Conservation (phyloP, 441 rosid species). For the Gossypium davidsonii region DNA sequence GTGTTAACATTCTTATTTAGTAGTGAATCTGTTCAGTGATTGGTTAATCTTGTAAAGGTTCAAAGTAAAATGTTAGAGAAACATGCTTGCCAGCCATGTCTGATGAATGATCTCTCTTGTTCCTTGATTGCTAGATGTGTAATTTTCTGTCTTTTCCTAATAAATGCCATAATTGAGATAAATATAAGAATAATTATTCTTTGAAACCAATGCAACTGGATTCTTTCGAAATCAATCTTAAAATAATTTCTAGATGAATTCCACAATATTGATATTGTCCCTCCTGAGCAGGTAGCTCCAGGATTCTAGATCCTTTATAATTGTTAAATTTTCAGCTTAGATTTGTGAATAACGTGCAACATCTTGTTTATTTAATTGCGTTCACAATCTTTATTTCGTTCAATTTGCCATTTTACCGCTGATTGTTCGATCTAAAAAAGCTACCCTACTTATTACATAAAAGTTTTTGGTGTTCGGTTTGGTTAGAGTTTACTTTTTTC, state of each 20-base stretch:
- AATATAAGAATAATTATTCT: background rate
- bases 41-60: background rate
- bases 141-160: background rate
- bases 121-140: background rate
- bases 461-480: background rate
- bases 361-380: background rate
- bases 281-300: background rate
- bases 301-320: background rate
- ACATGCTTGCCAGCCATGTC: background rate
- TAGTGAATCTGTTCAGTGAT: background rate
- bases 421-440: background rate
- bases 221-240: background rate
- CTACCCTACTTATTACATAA: background rate
- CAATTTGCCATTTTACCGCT: background rate
- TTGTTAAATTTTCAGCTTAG: background rate
- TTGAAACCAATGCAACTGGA: background rate
- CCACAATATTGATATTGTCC: background rate
- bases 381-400: background rate
- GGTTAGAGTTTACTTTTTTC: background rate
- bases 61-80: background rate
- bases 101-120: background rate
- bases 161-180: background rate
- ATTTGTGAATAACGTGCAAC: background rate
- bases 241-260: background rate
- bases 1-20: background rate